Conservation (phyloP, 805 yeast genomes). For the Yarrowia yakushimensis region DNA sequence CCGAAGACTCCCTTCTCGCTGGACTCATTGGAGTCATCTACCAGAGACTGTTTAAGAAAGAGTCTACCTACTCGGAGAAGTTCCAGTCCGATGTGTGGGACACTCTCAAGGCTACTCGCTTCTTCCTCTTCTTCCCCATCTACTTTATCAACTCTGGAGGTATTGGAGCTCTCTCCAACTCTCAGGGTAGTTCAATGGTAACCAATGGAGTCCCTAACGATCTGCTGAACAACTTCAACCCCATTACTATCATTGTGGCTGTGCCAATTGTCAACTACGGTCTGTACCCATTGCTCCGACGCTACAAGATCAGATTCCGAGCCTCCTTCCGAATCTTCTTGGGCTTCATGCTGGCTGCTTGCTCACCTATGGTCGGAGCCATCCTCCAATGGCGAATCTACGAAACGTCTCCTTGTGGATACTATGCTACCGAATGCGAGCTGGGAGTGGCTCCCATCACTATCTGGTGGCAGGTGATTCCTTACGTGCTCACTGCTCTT, state of each 20-base stretch:
- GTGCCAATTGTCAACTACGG: background rate
- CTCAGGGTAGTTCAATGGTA: background rate
- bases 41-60: background rate
- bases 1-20: background rate
- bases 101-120: background rate
- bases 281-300: background rate
- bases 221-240: background rate
- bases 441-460: background rate
- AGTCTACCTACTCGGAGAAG: background rate
- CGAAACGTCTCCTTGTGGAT: background rate
- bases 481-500: background rate
- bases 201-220: background rate
- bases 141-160: background rate
- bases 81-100: background rate
- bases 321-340: background rate
- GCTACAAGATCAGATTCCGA: background rate
- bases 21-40: background rate
- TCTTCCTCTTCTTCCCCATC: conserved; percentile 1
- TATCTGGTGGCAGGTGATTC: background rate
- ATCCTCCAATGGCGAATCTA: background rate
- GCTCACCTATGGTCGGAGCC: background rate
- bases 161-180: background rate
- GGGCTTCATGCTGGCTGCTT: background rate
- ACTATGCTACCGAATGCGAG: background rate
- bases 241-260: background rate